These are phyloP conservation scores for Gloeostereum incarnatum DNA, from an alignment of 768 basidiomycete genomes.

Conservation along the genomic window DNA sequence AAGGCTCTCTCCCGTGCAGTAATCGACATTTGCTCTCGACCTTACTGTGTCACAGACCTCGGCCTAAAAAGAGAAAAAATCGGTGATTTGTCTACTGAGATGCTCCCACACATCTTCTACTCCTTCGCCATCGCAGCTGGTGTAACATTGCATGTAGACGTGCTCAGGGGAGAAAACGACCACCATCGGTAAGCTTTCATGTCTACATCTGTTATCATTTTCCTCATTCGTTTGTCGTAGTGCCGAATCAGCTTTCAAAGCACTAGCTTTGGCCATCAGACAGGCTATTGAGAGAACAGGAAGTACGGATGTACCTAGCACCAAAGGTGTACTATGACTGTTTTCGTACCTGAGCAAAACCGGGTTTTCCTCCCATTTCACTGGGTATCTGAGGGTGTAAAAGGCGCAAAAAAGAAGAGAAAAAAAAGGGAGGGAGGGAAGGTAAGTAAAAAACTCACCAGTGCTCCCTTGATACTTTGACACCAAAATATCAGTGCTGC, in stretches of 20 bases:
- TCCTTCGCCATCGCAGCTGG: constrained; percentile 97
- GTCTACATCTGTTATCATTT: not conserved
- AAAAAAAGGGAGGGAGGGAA: too few relatives aligned
- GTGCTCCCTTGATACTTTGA: too few relatives aligned
- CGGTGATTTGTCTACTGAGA: constrained; percentile 93
- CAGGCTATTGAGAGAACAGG: constrained; percentile 92
- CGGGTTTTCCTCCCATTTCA: too few relatives aligned
- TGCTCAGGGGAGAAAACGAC: constrained; percentile 91
- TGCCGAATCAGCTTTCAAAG: constrained; percentile 97
- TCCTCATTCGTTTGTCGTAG: constrained; percentile 29
- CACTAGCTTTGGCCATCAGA: constrained; percentile 87
- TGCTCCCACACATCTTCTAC: constrained; percentile 97
- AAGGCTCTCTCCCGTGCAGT: constrained; percentile 94
- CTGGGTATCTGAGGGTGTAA: too few relatives aligned
- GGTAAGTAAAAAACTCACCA: too few relatives aligned
- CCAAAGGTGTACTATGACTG: constrained; percentile 94
- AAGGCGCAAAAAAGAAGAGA: too few relatives aligned
- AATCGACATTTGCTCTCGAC: constrained; percentile 96
- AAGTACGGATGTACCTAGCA: constrained; percentile 86
- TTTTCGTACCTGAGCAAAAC: too few relatives aligned
- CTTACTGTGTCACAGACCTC: constrained; percentile 90
- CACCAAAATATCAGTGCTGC: too few relatives aligned
- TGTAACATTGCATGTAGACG: constrained; percentile 90
- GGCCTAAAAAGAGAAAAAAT: constrained; percentile 85
- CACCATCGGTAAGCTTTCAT: constrained; percentile 76